Conservation (phyloP, 2,329 filamentous ascomycete genomes). For the Cladosporium sphaerospermum region DNA sequence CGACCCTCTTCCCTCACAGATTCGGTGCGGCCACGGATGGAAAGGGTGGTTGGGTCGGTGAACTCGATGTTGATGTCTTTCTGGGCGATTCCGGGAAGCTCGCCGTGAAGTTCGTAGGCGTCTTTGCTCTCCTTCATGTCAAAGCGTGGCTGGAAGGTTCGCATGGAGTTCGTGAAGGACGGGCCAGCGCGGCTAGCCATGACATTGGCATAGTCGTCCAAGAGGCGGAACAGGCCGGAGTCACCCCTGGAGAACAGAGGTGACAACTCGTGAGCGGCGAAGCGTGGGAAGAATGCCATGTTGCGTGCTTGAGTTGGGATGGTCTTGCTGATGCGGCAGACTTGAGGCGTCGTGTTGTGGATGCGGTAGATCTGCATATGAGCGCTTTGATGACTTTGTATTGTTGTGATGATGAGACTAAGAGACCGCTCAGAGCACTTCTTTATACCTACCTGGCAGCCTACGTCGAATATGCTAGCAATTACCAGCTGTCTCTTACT, state of each 20-base stretch:
- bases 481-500: not conserved
- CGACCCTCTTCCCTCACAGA: slow-evolving; percentile 54
- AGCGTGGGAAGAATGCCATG: slow-evolving; percentile 34
- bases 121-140: slow-evolving; percentile 66
- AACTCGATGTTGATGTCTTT: slow-evolving; percentile 73
- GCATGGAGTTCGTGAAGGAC: slow-evolving; percentile 1
- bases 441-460: slow-evolving; percentile 4
- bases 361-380: slow-evolving; percentile 22
- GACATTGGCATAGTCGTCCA: slow-evolving; percentile 41
- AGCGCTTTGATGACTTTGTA: slow-evolving; percentile 5
- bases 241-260: slow-evolving; percentile 28
- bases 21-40: slow-evolving; percentile 64
- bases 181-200: slow-evolving; percentile 20
- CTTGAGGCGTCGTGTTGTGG: slow-evolving; percentile 16
- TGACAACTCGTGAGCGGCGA: slow-evolving; percentile 29
- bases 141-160: slow-evolving; percentile 65
- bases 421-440: not conserved
- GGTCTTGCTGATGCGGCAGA: slow-evolving; percentile 11
- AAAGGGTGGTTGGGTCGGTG: slow-evolving; percentile 66
- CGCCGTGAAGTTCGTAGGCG: slow-evolving; percentile 70
- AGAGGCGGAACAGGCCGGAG: slow-evolving; percentile 34
- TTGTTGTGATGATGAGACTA: slow-evolving; percentile 3
- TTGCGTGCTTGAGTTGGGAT: slow-evolving; percentile 23
- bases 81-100: slow-evolving; percentile 69
- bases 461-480: slow-evolving; percentile 5